These are phyloP conservation scores for Musa beccarii DNA, from an alignment of 176 grass and related monocot species.

Conservation along the genomic window DNA sequence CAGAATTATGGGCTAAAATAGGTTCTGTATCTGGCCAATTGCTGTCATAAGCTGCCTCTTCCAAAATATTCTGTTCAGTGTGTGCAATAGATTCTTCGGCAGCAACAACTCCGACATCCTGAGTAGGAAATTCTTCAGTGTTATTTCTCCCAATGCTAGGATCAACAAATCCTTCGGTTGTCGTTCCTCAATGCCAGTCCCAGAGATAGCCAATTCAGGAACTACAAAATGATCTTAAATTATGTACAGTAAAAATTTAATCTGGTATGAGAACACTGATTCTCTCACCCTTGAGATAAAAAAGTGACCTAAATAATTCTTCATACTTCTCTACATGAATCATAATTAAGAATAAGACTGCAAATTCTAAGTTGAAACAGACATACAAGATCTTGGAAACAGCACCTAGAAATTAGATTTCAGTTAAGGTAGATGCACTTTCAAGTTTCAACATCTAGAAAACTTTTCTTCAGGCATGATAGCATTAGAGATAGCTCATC, in stretches of 20 bases:
- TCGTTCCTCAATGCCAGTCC: not conserved
- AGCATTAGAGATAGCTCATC: no score
- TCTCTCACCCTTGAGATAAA: no score
- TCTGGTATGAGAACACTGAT: no score
- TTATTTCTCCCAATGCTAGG: slow-evolving; percentile 19
- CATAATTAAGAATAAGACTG: no score
- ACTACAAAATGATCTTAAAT: not conserved
- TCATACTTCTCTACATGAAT: no score
- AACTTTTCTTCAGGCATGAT: no score
- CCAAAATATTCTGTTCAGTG: slow-evolving; percentile 21
- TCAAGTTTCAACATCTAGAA: no score
- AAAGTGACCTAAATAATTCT: no score
- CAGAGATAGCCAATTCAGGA: not conserved
- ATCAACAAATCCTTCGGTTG: slow-evolving; percentile 1
- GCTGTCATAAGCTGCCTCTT: slow-evolving; percentile 19
- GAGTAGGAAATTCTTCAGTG: slow-evolving; percentile 32
- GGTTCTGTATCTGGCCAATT: slow-evolving; percentile 8
- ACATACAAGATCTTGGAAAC: no score
- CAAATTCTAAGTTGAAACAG: no score
- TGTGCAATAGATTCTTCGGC: not conserved
- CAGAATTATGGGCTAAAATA: slow-evolving; percentile 17
- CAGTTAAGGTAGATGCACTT: no score
- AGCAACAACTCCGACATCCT: not conserved
- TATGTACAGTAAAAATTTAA: not conserved
- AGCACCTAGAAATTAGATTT: no score